A percentile compares a stretch with the other conserved stretches of the same genome.
Evolutionary conservation across 371 early-diverging fungal genomes (phyloP).

Genomic region (Mortierella sp.): DNA sequence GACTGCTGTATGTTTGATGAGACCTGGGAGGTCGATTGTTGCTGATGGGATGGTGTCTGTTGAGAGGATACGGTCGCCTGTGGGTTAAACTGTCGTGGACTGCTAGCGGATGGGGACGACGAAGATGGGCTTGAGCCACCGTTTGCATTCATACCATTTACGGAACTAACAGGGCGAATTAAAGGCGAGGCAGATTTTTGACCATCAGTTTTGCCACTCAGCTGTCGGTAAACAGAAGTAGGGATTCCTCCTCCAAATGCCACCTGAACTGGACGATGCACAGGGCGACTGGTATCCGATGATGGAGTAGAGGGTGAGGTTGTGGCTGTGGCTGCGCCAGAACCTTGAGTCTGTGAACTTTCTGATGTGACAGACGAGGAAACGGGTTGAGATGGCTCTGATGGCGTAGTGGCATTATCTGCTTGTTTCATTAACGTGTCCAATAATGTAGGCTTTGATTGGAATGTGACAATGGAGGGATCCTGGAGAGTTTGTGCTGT

Average conservation of each 20-base stretch:
- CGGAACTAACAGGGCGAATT: constrained; percentile 40
- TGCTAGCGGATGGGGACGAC: constrained; percentile 37
- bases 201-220: constrained; percentile 68
- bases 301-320: constrained; percentile 33
- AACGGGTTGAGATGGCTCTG: constrained; percentile 14
- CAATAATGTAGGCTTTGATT: constrained; percentile 28
- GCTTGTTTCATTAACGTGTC: constrained; percentile 12
- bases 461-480: constrained; percentile 55
- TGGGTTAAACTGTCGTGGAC: constrained; percentile 39
- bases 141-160: constrained; percentile 25
- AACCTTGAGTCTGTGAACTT: constrained; percentile 19
- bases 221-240: constrained; percentile 74
- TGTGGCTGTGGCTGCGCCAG: constrained; percentile 22
- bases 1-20: constrained; percentile 13
- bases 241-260: constrained; percentile 74
- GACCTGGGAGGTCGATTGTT: constrained; percentile 10
- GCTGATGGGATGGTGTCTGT: not conserved
- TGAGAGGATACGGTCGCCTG: constrained; percentile 16
- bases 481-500: constrained; percentile 40
- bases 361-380: constrained; percentile 15
- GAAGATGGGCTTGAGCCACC: constrained; percentile 42
- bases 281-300: constrained; percentile 26
- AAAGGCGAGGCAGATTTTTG: constrained; percentile 44
- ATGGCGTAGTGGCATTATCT: not conserved
- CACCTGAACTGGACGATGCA: constrained; percentile 55